Evolutionary conservation across 2,329 filamentous ascomycete genomes (phyloP), one percentile per base, ranked within the genome.

Genomic region (Microcyclospora pomicola): DNA sequence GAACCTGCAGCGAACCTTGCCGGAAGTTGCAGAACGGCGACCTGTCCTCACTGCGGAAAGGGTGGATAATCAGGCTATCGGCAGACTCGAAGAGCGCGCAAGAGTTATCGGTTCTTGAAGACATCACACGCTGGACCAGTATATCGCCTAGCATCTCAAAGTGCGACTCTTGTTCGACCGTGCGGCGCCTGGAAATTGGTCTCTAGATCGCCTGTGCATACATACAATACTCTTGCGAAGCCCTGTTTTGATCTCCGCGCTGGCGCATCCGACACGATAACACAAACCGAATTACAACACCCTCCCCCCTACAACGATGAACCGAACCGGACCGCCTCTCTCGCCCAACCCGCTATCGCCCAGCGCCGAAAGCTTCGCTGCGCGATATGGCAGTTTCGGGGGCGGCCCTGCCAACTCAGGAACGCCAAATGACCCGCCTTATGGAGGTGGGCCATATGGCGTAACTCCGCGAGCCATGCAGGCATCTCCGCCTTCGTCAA

Each of bases 331-430:
- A 29, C 42, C 43, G 12, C 48, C 51, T 15, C 38, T 87, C 60
- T 87, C 84, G 57, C 19, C 19, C 19, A 24, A 24, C 19, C 83
- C 84, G 56, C 73, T 85, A 60, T 91, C 83, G 64, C 79, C 68
- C 57, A 83, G 80, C 59, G 86, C 77, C 68, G 84, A 91, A 59
- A 46, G 44, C 38, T 50, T 52, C 39, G 45, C 50, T 33, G 44
- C 46, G 15, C 47, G 53, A 31, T 53, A 54, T 42, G 43, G 41
- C 19, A 45, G 45, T 37, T 39, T 45, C 13, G 43, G 46, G 15
- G 38, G 42, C 24, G 37, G 35, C 33, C 38, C 38, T 13, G 34
- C 42, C 6, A 43, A 45, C 31, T 43, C 33, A 15, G 42, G 42
- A 33, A 46, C 45, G 4, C 43, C 48, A 10, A 45, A 41, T 45